Base-by-base conservation (phyloP, 2,329 filamentous ascomycete genomes). In the Fusarium nurragi region DNA sequence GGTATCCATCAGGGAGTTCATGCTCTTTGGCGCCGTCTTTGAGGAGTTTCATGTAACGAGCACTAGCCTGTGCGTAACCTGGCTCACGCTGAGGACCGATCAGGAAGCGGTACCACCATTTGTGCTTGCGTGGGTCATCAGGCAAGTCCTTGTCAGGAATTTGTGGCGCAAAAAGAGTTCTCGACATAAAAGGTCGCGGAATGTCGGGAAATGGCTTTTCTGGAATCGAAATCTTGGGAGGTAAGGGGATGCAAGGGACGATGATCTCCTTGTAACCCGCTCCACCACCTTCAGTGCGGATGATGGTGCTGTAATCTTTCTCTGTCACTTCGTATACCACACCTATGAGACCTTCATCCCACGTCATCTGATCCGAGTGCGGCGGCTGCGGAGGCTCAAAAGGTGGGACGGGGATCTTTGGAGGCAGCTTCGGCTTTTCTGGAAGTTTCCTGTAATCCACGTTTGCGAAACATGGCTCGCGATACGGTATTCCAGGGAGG, bases 291-390 rank as follows among this genome's bases (percentile, higher is more conserved):
- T 99, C 95, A 6, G 94, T 97, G 6, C 89, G 89, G 60, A 98
- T 90, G 69, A 99, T 97, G 59, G 86, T 90, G 8, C 88, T 85
- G 75, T 92, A 99, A 79, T 99, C 95, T 39, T 84, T 77, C 18
- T 84, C 80, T 1, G 93, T 97, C 26, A 98, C 92, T 79, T 98
- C 94, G 79, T 99, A 99, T 5, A 98, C 95, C 16, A 97, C 93
- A 22, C 95, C 95, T 37, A 97, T 86, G 3, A 99, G 84, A 6
- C 92, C 92, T 72, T 93, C 94, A 64, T 88, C 81, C 93, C 93
- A 97, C 28, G 69, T 59, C 9, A 66, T 62, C 16, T 54, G 28
- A 19, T 68, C 64, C 1, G 66, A 54, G 19, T 63, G 54, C 25
- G 68, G 70, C 46, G 69, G 69, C 14, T 64, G 57, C n/a, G 66